A percentile compares a stretch with the other conserved stretches of the same genome.
These are phyloP conservation scores for Verticillium nubilum DNA, from an alignment of 2,329 filamentous ascomycete genomes.

Conservation along the genomic window DNA sequence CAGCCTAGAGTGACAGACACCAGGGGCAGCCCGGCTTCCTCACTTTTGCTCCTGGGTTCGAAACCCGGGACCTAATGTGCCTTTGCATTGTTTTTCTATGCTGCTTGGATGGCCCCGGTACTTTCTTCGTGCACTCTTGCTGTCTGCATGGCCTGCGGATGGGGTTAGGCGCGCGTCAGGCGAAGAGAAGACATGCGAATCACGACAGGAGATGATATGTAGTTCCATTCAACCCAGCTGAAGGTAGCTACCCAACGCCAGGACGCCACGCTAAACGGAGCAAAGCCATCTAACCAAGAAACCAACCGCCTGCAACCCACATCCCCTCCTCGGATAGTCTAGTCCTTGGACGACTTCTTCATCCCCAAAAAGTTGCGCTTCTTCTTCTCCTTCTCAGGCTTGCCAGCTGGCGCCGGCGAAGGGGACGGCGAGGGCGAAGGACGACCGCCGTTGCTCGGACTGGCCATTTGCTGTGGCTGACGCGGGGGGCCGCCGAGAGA, in stretches of 20 bases:
- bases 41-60: background rate
- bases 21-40: background rate
- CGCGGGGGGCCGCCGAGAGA: conserved; percentile 30
- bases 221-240: background rate
- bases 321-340: background rate
- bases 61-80: too few relatives aligned
- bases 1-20: background rate
- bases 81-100: background rate
- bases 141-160: too few relatives aligned
- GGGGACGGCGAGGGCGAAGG: conserved; percentile 15
- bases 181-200: too few relatives aligned
- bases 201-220: background rate
- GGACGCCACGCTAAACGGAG: background rate
- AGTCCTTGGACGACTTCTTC: conserved; percentile 42
- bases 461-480: conserved; percentile 17
- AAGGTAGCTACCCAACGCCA: background rate
- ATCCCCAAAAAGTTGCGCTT: conserved; percentile 52
- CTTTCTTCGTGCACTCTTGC: too few relatives aligned
- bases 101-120: too few relatives aligned
- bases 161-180: too few relatives aligned
- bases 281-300: background rate
- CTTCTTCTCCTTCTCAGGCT: conserved; percentile 59
- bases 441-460: conserved; percentile 3
- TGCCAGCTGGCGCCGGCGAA: conserved; percentile 29
- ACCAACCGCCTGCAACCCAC: background rate